phyloP scores from a whole-genome alignment of 352 stramenopile species.

The Phytophthora citrophthora region DNA sequence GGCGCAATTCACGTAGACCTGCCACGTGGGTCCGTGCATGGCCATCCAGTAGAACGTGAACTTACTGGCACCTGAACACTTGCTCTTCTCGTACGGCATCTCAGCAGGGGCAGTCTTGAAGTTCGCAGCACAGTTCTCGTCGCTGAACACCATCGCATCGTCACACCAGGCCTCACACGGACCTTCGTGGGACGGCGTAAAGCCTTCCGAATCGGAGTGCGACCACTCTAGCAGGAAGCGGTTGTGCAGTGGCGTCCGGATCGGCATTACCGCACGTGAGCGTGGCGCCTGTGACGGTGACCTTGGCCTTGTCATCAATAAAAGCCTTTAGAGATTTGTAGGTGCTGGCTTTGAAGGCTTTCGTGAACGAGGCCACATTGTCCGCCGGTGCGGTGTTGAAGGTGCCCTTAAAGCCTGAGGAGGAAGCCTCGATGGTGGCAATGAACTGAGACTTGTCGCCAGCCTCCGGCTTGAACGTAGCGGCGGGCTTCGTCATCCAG shows the following conservation, averaged over 20 bases:
- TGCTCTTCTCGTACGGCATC: constrained; percentile 39
- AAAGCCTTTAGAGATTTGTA: constrained; percentile 34
- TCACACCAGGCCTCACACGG: constrained; percentile 56
- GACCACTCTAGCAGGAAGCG: constrained; percentile 31
- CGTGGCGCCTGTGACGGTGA: constrained; percentile 27
- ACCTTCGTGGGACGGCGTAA: constrained; percentile 43
- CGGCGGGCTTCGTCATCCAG: constrained; percentile 26
- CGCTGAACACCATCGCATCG: constrained; percentile 19
- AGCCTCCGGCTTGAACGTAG: constrained; percentile 15
- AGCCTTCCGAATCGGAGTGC: constrained; percentile 30
- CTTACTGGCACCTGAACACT: constrained; percentile 30
- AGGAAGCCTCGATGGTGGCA: constrained; percentile 30
- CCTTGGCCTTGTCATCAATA: constrained; percentile 21
- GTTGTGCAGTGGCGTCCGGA: constrained; percentile 16
- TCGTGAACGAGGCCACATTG: constrained; percentile 34
- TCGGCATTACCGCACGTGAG: constrained; percentile 25
- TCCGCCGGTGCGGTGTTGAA: constrained; percentile 21
- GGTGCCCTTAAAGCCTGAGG: constrained; percentile 25
- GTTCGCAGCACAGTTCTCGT: constrained; percentile 27
- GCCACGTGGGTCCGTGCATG: constrained; percentile 45
- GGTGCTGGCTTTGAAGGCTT: constrained; percentile 21
- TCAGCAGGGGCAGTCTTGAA: constrained; percentile 34
- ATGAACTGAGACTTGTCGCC: constrained; percentile 36
- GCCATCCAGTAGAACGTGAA: constrained; percentile 51
- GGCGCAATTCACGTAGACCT: constrained; percentile 48